Evolutionary conservation across 805 yeast species (phyloP), one percentile per base, ranked within the genome.

Genomic region (Metschnikowia amazonensis): DNA sequence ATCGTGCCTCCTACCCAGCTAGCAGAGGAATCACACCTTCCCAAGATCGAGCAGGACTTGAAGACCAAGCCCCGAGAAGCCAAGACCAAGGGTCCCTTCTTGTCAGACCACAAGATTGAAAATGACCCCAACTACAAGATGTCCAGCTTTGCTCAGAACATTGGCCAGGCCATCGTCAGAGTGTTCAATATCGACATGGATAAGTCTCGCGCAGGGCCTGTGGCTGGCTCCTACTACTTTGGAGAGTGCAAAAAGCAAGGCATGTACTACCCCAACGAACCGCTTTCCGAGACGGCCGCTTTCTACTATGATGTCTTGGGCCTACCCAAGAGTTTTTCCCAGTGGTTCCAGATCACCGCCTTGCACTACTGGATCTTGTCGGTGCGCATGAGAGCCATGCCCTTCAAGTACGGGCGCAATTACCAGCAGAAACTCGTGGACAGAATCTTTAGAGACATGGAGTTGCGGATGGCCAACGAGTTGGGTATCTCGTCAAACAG

Each of bases 341-440:
- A 89, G 65, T 92, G 97, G 96, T 92, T 84, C 64, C 98, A 92
- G 67, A 85, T 94, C 50, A 86, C 96, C 5, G 74, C 84, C 1
- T 74, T 94, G 54, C 99, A 94, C 65, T 81, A 87, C 48, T 94
- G 99, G 99, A 82, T 94, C 60, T 73, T 94, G 37, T 84, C 85
- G 53, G 96, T 87, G 14, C 82, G 99, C 62, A 90, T 94, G 97
- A 81, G 99, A 64, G 95, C 95, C 8, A 76, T 94, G 85, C 98
- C 98, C 0, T 84, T 84, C 63, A 84, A 88, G 58, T 82, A 87
- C 61, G 95, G 97, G 33, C 80, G 80, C 56, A 85, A 84, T 60
- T 94, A 90, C 66, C 97, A 94, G 65, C 97, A 90, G 66, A 89
- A 89, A 61, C 67, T 94, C 31, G 86, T 90, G 25, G 97, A 95